Base-by-base conservation (phyloP, 1,139 yeast species). In the Suhomyces yuchorum region DNA sequence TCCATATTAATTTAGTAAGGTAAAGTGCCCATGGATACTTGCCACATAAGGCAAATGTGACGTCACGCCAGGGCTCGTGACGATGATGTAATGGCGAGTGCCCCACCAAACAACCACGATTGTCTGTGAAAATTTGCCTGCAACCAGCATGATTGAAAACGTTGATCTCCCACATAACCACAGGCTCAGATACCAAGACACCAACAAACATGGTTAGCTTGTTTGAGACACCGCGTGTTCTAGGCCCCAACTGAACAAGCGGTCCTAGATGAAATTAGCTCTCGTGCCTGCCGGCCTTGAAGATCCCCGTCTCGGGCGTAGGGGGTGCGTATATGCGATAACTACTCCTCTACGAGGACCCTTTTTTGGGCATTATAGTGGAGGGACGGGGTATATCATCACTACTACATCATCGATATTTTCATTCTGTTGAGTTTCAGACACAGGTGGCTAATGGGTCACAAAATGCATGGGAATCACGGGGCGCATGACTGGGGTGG, bases 391-490 rank as follows among this genome's bases (percentile, higher is more conserved):
- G 30, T 26, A 23, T 12, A 26, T 26, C 30, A 26, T 12, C 14
- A 4, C 14, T 11, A 26, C 30, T 26, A 26, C 30, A 26, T 24
- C 24, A 24, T 26, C 14, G 14, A 26, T 14, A 30, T 30, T 30
- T 30, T 7, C 19, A 30, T 12, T 12, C 18, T 14, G 34, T 30
- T 22, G 20, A 11, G 39, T 22, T 22, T 37, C 19, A 37, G 39
- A 37, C 39, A 37, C 14, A 14, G 7, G 39, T 37, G 39, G 39
- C 39, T 37, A 17, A 37, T 37, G 39, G 2, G 6, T 26, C 30
- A 26, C 30, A 26, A 26, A 26, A 9, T 11, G 14, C 14, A 11
- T 9, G 3, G 12, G 28, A 26, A 11, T 3, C 17, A 24, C 30
- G 8, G 30, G 39, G 39, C 30, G n/a, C 39, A 9, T 23, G 15